Base-by-base conservation (phyloP, 2,329 filamentous ascomycete genomes). In the Sodiomyces alkalinus region DNA sequence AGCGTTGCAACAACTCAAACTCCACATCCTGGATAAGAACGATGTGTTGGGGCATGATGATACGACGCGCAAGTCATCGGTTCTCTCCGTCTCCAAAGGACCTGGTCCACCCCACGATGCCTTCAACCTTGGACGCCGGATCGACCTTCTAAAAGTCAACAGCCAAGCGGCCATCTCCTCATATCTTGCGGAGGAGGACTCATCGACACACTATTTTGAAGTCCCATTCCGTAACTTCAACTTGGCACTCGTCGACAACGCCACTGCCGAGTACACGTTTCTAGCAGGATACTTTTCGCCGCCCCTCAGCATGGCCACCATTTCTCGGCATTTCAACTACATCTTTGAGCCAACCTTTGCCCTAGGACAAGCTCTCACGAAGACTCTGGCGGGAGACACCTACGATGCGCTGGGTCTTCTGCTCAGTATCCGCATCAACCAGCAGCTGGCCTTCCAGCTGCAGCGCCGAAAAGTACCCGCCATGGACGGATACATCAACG, bases 171-270 rank as follows among this genome's bases (percentile, higher is more conserved):
- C 90, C 1, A 57, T 96, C 19, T 77, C 87, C 3, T 87, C 87
- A 1, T 86, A 92, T 47, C 59, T 93, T 6, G 86, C 85, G 1
- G 90, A 96, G 52, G 87, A 96, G 48, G 83, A 92, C 45, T 78
- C 83, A 40, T 60, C 72, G 1, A 74, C 74, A 2, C 86, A 96
- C 47, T 90, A 92, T 41, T 67, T 94, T 6, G 90, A 98, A 56
- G 67, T 80, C 0, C 80, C 83, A 1, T 98, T 98, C 51, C 75
- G 85, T 22, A 86, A 92, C 47, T 94, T 93, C 60, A 96, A 96
- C 45, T 68, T 93, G 25, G 87, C 90, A 0, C 62, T 98, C 13
- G 68, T 94, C 37, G 90, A 98, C 53, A 98, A 98, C 42, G 80
- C 85, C 1, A 86, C 80, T 2, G 80, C 86, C 19, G 92, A 98